Conservation (phyloP, 768 basidiomycete genomes). For the Pulveroboletus sp. region DNA sequence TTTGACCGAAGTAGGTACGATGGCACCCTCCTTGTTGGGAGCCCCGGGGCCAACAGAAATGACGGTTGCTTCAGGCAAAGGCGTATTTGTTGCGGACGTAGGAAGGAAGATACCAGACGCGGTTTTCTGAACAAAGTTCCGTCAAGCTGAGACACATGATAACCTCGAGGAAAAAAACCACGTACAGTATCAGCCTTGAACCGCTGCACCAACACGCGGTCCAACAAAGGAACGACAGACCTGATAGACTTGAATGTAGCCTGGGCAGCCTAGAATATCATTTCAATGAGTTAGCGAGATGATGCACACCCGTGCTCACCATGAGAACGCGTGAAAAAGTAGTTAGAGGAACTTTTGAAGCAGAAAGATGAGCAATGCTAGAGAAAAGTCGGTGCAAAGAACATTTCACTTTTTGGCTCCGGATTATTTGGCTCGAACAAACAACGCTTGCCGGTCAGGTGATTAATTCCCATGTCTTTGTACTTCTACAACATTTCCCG, state of each 20-base stretch:
- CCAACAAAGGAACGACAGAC: slow-evolving; percentile 84
- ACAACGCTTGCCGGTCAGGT: slow-evolving; percentile 25
- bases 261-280: slow-evolving; percentile 62
- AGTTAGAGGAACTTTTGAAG: slow-evolving; percentile 6
- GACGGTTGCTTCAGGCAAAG: slow-evolving; percentile 96
- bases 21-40: slow-evolving; percentile 78
- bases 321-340: slow-evolving; percentile 17
- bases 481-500: too few relatives aligned
- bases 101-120: slow-evolving; percentile 94
- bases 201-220: slow-evolving; percentile 95
- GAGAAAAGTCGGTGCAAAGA: slow-evolving; percentile 12
- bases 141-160: neutral
- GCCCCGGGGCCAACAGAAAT: slow-evolving; percentile 94
- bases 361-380: slow-evolving; percentile 26
- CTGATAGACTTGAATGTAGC: slow-evolving; percentile 96
- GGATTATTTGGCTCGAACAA: slow-evolving; percentile 27
- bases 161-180: slow-evolving; percentile 5
- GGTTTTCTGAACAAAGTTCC: slow-evolving; percentile 75
- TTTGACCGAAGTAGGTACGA: slow-evolving; percentile 76
- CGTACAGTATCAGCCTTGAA: slow-evolving; percentile 95
- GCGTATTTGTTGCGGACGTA: slow-evolving; percentile 77
- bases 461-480: slow-evolving; percentile 4
- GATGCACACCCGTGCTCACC: slow-evolving; percentile 19
- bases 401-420: slow-evolving; percentile 18
- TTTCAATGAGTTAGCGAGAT: slow-evolving; percentile 1